A percentile compares a stretch with the other conserved stretches of the same genome.
Evolutionary conservation across 768 basidiomycete genomes (phyloP).

Genomic region (Piloderma croceum): DNA sequence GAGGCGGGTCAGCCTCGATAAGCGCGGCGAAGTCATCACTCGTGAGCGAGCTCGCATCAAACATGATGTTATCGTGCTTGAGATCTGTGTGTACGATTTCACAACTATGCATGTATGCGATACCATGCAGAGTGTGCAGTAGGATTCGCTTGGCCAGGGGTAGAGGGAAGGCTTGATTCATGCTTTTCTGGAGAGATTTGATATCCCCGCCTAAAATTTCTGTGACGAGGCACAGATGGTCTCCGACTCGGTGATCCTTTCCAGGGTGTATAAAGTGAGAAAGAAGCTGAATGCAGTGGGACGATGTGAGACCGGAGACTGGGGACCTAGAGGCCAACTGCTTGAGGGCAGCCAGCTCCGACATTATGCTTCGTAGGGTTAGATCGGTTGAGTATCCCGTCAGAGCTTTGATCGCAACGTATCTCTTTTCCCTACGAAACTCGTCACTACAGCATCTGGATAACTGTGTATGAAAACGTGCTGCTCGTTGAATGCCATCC

Average conservation of each 20-base stretch:
- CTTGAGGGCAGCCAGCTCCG: constrained; percentile 10
- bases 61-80: constrained; percentile 21
- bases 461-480: no score
- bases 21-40: constrained; percentile 7
- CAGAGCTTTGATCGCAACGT: constrained; percentile 19
- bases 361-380: constrained; percentile 16
- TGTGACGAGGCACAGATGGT: constrained; percentile 20
- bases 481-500: no score
- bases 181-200: no score
- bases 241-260: constrained; percentile 19
- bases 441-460: no score
- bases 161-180: constrained; percentile 8
- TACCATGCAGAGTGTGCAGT: constrained; percentile 13
- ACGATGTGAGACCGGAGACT: no score
- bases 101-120: constrained; percentile 12
- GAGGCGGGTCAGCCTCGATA: constrained; percentile 14
- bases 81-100: constrained; percentile 23
- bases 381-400: constrained; percentile 15
- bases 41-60: constrained; percentile 7
- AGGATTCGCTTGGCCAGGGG: constrained; percentile 16
- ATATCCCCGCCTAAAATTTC: constrained; percentile 7
- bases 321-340: not conserved
- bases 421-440: constrained; percentile 7
- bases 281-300: constrained; percentile 14
- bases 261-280: constrained; percentile 17